Base-by-base conservation (phyloP, 768 basidiomycete species). In the Pilatotrama ljubarskyi region DNA sequence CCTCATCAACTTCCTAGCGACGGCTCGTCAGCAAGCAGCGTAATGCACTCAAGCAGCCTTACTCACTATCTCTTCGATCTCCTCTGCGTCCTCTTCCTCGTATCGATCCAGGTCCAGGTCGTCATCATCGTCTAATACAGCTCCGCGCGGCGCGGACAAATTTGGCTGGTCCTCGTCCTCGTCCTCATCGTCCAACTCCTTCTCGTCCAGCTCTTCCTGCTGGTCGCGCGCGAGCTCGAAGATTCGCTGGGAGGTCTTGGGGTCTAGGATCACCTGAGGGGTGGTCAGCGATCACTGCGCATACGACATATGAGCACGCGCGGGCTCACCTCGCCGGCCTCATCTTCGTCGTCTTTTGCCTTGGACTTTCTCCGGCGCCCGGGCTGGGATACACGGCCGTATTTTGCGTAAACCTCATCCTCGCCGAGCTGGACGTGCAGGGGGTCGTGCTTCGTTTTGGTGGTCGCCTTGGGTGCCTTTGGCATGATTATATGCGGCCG, bases 141-240 rank as follows among this genome's bases (percentile, higher is more conserved):
- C 51, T 22, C 62, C 67, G 60, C 77, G 73, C 18, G 74, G 74
- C 58, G 66, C 66, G 18, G 75, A 77, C 55, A 75, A 70, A 14
- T 58, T 38, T 20, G 44, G 58, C 26, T 13, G 56, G 48, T 75
- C 67, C 36, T 71, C 73, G 35, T 58, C 61, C 18, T 76, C 76
- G 18, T 78, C 80, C 18, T 84, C 82, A 32, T 83, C 81, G 1
- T 82, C 82, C 58, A 86, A 84, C 26, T 85, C 84, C 17, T 78
- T 77, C 66, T 84, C 80, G 54, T 85, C 85, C 3, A 95, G 74
- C 70, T 98, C 95, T 71, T 93, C 88, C 74, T 98, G 95, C 74
- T 99, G 96, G 66, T 91, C 88, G 69, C 84, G 82, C 15, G 96
- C 96, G 55, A 99, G 84, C 72, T 95, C 90, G 65, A 99, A 89